Base-by-base conservation (phyloP, 208 protist species). In the Crithidia acanthocephali region DNA sequence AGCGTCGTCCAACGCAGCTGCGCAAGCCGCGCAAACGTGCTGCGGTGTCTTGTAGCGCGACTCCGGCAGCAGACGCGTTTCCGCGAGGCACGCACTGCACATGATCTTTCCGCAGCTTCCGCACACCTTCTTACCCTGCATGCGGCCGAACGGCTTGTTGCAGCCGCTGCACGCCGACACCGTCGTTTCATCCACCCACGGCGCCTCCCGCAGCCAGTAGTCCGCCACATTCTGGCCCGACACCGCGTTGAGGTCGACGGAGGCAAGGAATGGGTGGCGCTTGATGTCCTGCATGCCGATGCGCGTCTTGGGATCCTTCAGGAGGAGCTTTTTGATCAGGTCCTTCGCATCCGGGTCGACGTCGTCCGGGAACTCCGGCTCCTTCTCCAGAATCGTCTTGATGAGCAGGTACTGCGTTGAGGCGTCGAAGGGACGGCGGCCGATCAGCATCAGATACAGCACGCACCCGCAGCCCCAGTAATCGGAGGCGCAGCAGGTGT, bases 401-500 rank as follows among this genome's bases (percentile, higher is more conserved):
- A 97, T 94, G 50, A 97, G 84, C 56, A 95, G 71, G 72, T 97
- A 97, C 68, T 90, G 86, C 53, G 92, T 96, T 2, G 89, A 58
- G 35, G 84, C 93, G 37, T 94, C 87, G 75, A 97, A 98, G 30
- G 95, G 95, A 6, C 91, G 85, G 40, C 77, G 81, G 22, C 93
- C 93, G 7, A 92, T 80, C 45, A 96, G 76, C 84, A 97, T 92
- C 75, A 97, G 88, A 67, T 95, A 98, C 59, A 98, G 72, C 58
- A 98, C 88, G 73, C 95, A 98, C 11, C 97, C 95, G 63, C 93
- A 88, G 16, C 88, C 86, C 96, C 97, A 98, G 68, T 98, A 95
- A 77, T 98, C 97, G 56, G 89, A 96, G 18, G 95, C 94, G 28
- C 78, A 87, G 73, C 94, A 97, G 22, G 96, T 98, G 79, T 97